Base-by-base conservation (phyloP, 1,284 basidiomycete species). In the Taiwanofungus camphoratus region DNA sequence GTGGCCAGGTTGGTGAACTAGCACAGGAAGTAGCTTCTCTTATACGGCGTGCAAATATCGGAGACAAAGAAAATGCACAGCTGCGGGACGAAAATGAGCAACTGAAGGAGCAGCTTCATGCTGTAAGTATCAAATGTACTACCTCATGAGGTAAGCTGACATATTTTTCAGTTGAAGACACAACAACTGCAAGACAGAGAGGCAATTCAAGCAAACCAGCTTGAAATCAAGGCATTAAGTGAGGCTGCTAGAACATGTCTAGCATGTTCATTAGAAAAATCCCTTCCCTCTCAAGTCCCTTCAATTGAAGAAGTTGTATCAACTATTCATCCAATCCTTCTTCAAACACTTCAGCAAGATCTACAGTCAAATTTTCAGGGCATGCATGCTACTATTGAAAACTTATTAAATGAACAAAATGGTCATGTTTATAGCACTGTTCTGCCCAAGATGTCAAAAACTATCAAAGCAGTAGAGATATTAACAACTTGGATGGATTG, bases 231-330 rank as follows among this genome's bases (percentile, higher is more conserved):
- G 3, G 67, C 73, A 0, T 58, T 79, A 20, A 60, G 60, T 11
- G 62, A 60, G 12, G 70, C 73, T 5, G 47, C 74, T 3, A 58
- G 61, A 22, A 65, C 67, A 20, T 66, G 64, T 42, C 58, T 67
- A 8, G 53, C 63, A 19, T 60, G 59, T 41, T 54, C 62, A 11
- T 59, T 54, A 5, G 15, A 53, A 32, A 48, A 47, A 11, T 52
- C 60, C 29, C 43, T 54, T 12, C 30, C 48, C 9, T 51, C 58
- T 4, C 48, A 58, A 29, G 53, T 63, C 16, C 61, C 68, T 2
- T 60, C 71, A 4, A 47, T 62, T 0, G 68, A 73, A n/a, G 63
- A 69, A 39, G 59, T 79, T 42, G 40, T 73, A 7, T 53, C 66
- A 20, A 52, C 63, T 11, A 57, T 79, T 38, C 58, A 67, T 19